These are phyloP conservation scores for Ophiostoma populinum DNA, from an alignment of 2,329 filamentous ascomycete species.

Conservation along the genomic window DNA sequence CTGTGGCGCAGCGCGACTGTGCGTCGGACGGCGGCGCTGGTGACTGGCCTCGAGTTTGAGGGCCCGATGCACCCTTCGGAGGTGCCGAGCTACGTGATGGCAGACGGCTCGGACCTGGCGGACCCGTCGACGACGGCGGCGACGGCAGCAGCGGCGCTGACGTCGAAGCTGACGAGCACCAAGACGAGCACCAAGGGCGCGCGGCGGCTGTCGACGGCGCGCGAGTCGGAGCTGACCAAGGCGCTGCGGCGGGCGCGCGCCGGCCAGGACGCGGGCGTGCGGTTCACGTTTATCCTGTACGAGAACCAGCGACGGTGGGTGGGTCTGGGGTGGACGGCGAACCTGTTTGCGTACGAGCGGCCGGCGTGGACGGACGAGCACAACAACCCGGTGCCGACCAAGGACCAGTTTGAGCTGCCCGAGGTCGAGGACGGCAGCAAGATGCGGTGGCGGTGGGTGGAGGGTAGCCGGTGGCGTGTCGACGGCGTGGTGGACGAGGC, in stretches of 20 bases:
- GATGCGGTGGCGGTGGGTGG: slow-evolving; percentile 58
- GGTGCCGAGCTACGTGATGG: slow-evolving; percentile 13
- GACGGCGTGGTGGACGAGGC: slow-evolving; percentile 50
- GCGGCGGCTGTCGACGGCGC: slow-evolving; percentile 18
- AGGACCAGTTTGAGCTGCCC: slow-evolving; percentile 49
- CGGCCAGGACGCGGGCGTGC: slow-evolving; percentile 55
- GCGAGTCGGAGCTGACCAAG: slow-evolving; percentile 30
- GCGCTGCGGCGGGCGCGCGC: slow-evolving; percentile 20
- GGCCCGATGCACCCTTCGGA: slow-evolving; percentile 21
- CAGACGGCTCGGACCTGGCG: slow-evolving; percentile 13
- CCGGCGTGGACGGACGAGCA: slow-evolving; percentile 93
- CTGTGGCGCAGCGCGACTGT: slow-evolving; percentile 76
- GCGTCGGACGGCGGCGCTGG: slow-evolving; percentile 46
- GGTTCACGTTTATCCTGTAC: slow-evolving; percentile 91
- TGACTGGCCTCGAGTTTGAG: slow-evolving; percentile 68
- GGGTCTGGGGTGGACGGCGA: slow-evolving; percentile 86
- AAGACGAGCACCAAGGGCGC: slow-evolving; percentile 14
- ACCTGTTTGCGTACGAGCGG: slow-evolving; percentile 77
- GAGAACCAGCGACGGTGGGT: slow-evolving; percentile 95
- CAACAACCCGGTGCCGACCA: slow-evolving; percentile 60
- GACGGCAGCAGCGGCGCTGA: slow-evolving; percentile 9
- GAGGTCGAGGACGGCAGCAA: slow-evolving; percentile 41
- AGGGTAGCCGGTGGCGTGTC: slow-evolving; percentile 71
- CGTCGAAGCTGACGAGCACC: slow-evolving; percentile 14
- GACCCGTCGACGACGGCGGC: slow-evolving; percentile 10